Conservation (phyloP, 352 stramenopile species). For the Globisporangium rhizosaccharum region DNA sequence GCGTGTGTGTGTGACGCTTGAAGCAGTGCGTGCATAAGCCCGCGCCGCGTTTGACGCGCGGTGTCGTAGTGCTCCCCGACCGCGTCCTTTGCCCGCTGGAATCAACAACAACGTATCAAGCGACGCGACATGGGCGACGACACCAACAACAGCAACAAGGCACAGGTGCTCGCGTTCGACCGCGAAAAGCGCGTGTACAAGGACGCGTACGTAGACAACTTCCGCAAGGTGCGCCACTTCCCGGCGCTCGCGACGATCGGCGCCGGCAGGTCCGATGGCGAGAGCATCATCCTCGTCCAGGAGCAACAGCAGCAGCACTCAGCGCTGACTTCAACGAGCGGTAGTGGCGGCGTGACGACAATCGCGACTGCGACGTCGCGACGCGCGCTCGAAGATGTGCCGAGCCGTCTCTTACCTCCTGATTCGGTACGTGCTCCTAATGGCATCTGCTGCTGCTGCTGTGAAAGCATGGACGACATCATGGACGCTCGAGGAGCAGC, state of each 20-base stretch:
- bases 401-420: conserved; percentile 43
- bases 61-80: background rate
- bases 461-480: background rate
- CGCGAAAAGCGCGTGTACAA: conserved; percentile 76
- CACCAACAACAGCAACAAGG: conserved; percentile 24
- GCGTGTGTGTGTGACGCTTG: too few relatives aligned
- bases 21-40: background rate
- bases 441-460: background rate
- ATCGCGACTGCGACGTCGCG: background rate
- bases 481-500: background rate
- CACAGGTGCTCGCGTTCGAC: conserved; percentile 52
- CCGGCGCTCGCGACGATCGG: conserved; percentile 55
- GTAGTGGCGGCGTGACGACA: background rate
- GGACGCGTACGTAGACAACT: conserved; percentile 67
- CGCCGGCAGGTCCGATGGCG: conserved; percentile 31
- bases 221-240: conserved; percentile 68
- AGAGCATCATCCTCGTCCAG: conserved; percentile 68
- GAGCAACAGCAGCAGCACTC: conserved; percentile 14
- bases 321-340: conserved; percentile 6
- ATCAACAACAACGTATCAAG: background rate
- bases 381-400: conserved; percentile 23
- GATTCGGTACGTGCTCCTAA: conserved; percentile 30
- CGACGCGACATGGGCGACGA: background rate
- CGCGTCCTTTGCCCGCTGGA: too few relatives aligned
- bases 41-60: background rate